A percentile compares a stretch with the other conserved stretches of the same genome.
Evolutionary conservation across 371 early-diverging fungal species (phyloP).

Genomic region (Mucor piriformis): DNA sequence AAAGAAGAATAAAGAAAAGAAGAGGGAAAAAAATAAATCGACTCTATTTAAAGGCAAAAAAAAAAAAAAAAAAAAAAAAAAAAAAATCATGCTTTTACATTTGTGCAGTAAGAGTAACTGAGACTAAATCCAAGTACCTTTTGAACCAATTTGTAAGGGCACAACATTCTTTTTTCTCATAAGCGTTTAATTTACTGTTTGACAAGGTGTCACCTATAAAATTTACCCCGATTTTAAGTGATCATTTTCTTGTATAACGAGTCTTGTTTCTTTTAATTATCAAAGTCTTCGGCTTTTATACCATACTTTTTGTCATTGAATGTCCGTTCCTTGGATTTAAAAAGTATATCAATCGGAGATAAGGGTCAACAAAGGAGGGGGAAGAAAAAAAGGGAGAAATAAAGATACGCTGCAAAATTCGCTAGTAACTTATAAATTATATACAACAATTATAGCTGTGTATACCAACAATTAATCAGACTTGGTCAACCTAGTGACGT

Average conservation of each 20-base stretch:
- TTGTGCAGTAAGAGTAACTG: constrained; percentile 3
- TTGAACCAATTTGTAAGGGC: constrained; percentile 11
- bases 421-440: too few species aligned
- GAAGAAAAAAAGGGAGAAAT: not conserved
- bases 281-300: not conserved
- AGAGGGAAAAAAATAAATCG: constrained; percentile 1
- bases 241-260: not conserved
- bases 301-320: not conserved
- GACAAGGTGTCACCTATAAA: constrained; percentile 23
- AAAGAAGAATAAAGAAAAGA: constrained; percentile 12
- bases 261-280: not conserved
- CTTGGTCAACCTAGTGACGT: not conserved
- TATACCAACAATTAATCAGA: not conserved
- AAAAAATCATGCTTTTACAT: constrained; percentile 21
- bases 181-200: constrained; percentile 6
- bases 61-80: constrained; percentile 13
- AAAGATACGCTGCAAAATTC: too few species aligned
- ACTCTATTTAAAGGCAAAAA: constrained; percentile 4
- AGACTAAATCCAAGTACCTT: constrained; percentile 14
- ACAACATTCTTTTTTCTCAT: constrained; percentile 19
- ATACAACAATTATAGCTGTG: not conserved
- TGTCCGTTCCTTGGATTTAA: not conserved
- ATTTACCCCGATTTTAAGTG: not conserved
- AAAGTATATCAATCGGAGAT: not conserved
- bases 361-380: constrained; percentile 5